Evolutionary conservation across 2,329 filamentous ascomycete genomes (phyloP).

Genomic region (Botryotinia globosa): DNA sequence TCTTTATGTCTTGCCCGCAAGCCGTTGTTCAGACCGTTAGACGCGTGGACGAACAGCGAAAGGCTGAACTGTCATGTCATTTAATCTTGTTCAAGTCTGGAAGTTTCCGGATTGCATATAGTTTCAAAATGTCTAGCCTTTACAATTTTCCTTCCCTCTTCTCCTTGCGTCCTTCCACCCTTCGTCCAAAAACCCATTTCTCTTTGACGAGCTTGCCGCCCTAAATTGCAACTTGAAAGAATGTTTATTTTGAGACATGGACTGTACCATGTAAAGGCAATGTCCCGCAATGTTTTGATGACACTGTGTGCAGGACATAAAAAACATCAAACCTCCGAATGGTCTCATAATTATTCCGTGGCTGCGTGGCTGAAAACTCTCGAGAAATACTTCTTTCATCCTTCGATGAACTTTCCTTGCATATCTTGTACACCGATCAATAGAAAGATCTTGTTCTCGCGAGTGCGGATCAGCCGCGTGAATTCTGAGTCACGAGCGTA

Average conservation of each 20-base stretch:
- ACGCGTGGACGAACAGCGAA: neutral
- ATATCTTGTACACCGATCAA: neutral
- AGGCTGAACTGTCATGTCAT: conserved; percentile 1
- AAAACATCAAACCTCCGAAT: neutral
- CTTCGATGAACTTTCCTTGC: conserved; percentile 4
- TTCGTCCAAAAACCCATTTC: neutral
- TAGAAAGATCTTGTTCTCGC: neutral
- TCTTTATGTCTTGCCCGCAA: neutral
- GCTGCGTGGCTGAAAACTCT: neutral
- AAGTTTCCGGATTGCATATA: neutral
- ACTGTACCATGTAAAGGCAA: neutral
- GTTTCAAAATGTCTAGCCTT: neutral
- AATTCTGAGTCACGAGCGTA: neutral
- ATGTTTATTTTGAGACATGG: neutral
- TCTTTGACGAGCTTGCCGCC: conserved; percentile 3
- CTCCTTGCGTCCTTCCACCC: neutral
- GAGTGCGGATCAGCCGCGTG: neutral
- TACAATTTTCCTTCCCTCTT: neutral
- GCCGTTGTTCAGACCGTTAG: neutral
- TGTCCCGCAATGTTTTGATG: neutral
- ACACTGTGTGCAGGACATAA: neutral
- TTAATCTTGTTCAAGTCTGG: neutral
- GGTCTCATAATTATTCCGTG: neutral
- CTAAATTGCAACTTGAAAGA: neutral
- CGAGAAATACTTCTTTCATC: neutral